These are phyloP conservation scores for Thalassiosira hispida DNA, from an alignment of 352 stramenopile species.

Conservation along the genomic window DNA sequence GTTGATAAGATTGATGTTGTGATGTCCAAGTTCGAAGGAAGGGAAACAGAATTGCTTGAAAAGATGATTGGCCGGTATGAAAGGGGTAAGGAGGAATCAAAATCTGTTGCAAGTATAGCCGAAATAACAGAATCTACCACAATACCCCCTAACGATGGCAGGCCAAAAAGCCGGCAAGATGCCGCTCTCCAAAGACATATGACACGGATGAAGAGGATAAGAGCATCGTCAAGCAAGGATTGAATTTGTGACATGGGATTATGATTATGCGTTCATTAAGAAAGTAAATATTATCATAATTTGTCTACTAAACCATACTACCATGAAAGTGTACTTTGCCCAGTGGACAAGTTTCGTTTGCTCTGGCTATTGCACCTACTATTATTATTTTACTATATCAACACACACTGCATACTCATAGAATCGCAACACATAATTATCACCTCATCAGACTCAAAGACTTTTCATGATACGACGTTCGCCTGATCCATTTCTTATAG, in stretches of 20 bases:
- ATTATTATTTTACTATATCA: no score
- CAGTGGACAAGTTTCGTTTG: no score
- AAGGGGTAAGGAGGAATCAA: constrained; percentile 34
- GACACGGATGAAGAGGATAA: constrained; percentile 73
- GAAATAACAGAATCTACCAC: constrained; percentile 14
- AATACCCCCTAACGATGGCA: constrained; percentile 22
- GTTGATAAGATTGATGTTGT: constrained; percentile 82
- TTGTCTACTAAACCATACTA: no score
- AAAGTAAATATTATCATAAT: constrained; percentile 1
- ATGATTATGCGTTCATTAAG: background rate
- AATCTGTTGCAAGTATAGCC: constrained; percentile 34
- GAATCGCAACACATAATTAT: no score
- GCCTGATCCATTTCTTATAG: no score
- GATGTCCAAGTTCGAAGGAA: constrained; percentile 85
- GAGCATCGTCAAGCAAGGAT: constrained; percentile 21
- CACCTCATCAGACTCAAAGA: no score
- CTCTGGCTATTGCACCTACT: no score
- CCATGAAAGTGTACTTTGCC: no score
- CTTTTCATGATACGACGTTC: no score
- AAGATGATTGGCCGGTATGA: constrained; percentile 84
- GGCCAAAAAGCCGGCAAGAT: constrained; percentile 63
- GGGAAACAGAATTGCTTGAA: constrained; percentile 76
- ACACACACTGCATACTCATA: no score
- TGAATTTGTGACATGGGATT: constrained; percentile 6
- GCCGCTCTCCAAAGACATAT: constrained; percentile 73